These are phyloP conservation scores for Diaporthe aspalathi DNA, from an alignment of 2,329 filamentous ascomycete species.

Conservation along the genomic window DNA sequence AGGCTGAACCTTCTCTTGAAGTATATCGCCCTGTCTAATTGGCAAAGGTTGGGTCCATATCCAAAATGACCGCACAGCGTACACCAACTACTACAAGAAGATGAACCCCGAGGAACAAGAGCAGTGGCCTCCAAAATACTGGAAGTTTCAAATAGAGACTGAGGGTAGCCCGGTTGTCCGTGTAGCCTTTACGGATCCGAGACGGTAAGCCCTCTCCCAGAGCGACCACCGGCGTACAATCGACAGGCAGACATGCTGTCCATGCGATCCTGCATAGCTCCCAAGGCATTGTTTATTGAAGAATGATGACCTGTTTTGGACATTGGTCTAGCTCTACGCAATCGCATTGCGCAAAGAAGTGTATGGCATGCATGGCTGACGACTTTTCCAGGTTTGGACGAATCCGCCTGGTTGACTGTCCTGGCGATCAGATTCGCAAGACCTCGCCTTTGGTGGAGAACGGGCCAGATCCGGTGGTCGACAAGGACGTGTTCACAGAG, in stretches of 20 bases:
- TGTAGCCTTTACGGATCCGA: slow-evolving; percentile 85
- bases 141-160: slow-evolving; percentile 85
- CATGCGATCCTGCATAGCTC: background rate
- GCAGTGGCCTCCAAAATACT: slow-evolving; percentile 88
- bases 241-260: background rate
- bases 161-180: slow-evolving; percentile 63
- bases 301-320: too few species aligned
- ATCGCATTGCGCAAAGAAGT: background rate
- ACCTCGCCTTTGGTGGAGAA: slow-evolving; percentile 87
- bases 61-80: slow-evolving; percentile 78
- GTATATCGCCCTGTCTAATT: slow-evolving; percentile 57
- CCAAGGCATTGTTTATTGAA: too few species aligned
- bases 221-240: too few species aligned
- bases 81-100: slow-evolving; percentile 85
- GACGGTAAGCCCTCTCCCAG: slow-evolving; percentile 59
- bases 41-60: slow-evolving; percentile 84
- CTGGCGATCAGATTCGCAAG: slow-evolving; percentile 79
- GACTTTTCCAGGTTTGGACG: slow-evolving; percentile 66
- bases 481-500: slow-evolving; percentile 80
- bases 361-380: background rate
- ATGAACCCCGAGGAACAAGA: slow-evolving; percentile 68
- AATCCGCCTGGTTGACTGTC: slow-evolving; percentile 84
- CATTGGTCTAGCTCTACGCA: too few species aligned
- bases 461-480: slow-evolving; percentile 90
- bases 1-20: background rate